These are phyloP conservation scores for Phytophthora sojae DNA, from an alignment of 352 stramenopile genomes.

Conservation along the genomic window DNA sequence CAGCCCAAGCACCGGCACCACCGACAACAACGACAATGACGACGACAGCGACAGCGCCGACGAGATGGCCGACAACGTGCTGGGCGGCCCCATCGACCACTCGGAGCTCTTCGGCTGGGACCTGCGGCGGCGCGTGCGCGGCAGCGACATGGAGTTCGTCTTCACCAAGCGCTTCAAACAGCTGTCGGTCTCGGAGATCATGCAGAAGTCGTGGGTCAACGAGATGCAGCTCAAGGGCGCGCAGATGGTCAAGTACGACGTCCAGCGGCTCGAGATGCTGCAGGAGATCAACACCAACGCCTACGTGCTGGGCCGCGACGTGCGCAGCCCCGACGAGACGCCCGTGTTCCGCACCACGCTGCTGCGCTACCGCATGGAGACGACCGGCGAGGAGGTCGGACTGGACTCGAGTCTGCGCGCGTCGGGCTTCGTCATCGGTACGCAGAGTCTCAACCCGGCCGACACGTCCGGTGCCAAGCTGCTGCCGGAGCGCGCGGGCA, in stretches of 20 bases:
- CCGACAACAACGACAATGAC: constrained; percentile 1
- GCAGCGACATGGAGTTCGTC: constrained; percentile 55
- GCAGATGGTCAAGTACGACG: constrained; percentile 58
- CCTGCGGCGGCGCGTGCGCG: constrained; percentile 42
- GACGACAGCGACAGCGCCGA: constrained; percentile 13
- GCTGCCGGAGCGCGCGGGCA: constrained; percentile 37
- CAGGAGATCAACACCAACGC: constrained; percentile 49
- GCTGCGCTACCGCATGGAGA: constrained; percentile 57
- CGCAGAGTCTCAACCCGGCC: constrained; percentile 56
- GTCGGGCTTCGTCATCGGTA: constrained; percentile 53
- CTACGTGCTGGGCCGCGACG: constrained; percentile 56
- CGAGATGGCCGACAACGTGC: constrained; percentile 4
- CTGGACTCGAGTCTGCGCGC: constrained; percentile 20
- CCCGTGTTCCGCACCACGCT: constrained; percentile 58
- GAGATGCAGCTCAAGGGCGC: constrained; percentile 47
- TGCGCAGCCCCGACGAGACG: constrained; percentile 46
- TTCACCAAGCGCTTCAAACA: constrained; percentile 55
- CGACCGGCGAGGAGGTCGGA: constrained; percentile 14
- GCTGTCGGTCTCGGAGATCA: constrained; percentile 44
- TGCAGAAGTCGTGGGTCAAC: constrained; percentile 57
- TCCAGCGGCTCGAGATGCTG: constrained; percentile 55
- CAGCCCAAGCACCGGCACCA: constrained; percentile 4
- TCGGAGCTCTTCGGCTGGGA: constrained; percentile 62
- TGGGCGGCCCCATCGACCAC: constrained; percentile 16
- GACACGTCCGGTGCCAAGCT: constrained; percentile 43